These are phyloP conservation scores for Tolypocladium amazonense DNA, from an alignment of 2,329 filamentous ascomycete genomes.

Conservation along the genomic window DNA sequence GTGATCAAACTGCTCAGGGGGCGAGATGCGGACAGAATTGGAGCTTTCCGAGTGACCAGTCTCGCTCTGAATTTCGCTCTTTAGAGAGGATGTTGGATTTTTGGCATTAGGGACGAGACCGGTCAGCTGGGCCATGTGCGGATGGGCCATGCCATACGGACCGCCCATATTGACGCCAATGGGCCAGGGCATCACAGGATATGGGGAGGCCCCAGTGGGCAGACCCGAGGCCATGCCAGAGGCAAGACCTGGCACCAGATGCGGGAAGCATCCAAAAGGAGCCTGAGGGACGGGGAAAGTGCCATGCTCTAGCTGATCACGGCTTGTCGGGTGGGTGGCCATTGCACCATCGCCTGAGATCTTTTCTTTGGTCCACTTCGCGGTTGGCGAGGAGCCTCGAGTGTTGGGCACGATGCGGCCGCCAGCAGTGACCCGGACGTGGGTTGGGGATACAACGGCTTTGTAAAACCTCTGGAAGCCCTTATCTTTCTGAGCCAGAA, in stretches of 20 bases:
- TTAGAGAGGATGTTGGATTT: conserved; percentile 9
- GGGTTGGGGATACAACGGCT: conserved; percentile 56
- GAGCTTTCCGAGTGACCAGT: conserved; percentile 18
- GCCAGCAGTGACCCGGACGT: conserved; percentile 56
- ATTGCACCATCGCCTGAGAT: conserved; percentile 8
- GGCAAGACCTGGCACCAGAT: conserved; percentile 20
- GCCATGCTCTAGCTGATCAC: conserved; percentile 8
- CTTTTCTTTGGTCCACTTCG: conserved; percentile 38
- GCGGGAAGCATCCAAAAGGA: conserved; percentile 16
- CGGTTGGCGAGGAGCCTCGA: conserved; percentile 40
- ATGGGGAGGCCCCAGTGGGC: conserved; percentile 16
- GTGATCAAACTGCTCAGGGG: conserved; percentile 35
- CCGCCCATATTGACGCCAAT: conserved; percentile 25
- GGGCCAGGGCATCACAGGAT: conserved; percentile 29
- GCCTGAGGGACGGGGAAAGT: conserved; percentile 15
- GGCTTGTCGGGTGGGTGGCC: not conserved
- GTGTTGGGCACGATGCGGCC: conserved; percentile 58
- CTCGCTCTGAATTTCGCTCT: conserved; percentile 19
- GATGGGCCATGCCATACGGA: conserved; percentile 14
- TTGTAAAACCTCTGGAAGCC: conserved; percentile 61
- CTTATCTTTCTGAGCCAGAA: conserved; percentile 46
- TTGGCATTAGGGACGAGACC: conserved; percentile 8
- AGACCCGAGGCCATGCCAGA: conserved; percentile 19
- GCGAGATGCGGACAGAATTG: conserved; percentile 22
- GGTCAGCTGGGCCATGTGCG: conserved; percentile 12